Conservation (phyloP, 2,329 filamentous ascomycete genomes). For the Sporothrix mexicana region DNA sequence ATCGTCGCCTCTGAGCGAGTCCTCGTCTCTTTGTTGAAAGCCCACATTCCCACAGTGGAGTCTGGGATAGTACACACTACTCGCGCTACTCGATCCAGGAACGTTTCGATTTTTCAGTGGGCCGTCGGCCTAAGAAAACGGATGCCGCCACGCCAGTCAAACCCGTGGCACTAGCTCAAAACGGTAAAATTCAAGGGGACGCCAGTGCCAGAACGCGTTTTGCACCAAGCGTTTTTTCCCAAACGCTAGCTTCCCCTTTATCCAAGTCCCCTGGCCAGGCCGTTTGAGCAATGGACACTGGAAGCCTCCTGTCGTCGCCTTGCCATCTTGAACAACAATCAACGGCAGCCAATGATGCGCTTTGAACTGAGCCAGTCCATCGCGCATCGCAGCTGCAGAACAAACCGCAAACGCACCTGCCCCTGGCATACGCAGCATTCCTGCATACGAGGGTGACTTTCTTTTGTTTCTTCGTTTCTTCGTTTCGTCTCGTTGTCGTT, state of each 20-base stretch:
- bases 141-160: neutral
- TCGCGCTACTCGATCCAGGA: constrained; percentile 4
- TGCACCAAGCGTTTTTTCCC: constrained; percentile 21
- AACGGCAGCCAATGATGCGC: neutral
- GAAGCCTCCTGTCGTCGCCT: too few species aligned
- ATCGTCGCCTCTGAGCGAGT: too few species aligned
- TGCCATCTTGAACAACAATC: neutral
- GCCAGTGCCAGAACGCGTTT: constrained; percentile 15
- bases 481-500: constrained; percentile 14
- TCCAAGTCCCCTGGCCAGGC: neutral
- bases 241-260: constrained; percentile 9
- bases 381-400: neutral
- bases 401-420: neutral
- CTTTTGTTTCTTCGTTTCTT: neutral
- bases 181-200: constrained; percentile 28
- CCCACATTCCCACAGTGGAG: too few species aligned
- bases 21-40: too few species aligned
- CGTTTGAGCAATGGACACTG: too few species aligned
- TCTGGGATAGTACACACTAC: too few species aligned
- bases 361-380: neutral
- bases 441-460: constrained; percentile 6
- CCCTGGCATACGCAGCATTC: constrained; percentile 27
- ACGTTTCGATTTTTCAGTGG: constrained; percentile 10
- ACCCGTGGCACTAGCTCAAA: constrained; percentile 18
- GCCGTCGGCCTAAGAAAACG: neutral